phyloP scores from a whole-genome alignment of 441 rosid genomes.

The Populus tomentosa region DNA sequence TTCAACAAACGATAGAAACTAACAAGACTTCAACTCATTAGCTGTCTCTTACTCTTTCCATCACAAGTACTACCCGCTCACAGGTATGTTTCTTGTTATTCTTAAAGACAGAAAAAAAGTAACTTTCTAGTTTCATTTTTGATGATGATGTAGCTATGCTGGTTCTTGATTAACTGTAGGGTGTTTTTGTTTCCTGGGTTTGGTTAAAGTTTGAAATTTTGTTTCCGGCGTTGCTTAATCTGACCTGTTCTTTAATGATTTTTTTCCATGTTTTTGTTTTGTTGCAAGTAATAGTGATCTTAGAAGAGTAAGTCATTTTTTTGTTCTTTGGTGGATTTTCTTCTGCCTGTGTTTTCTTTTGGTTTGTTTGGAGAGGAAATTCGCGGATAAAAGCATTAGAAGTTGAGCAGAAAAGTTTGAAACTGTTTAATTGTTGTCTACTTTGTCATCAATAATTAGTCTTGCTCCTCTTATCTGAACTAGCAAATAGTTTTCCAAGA shows the following conservation, averaged over 20 bases:
- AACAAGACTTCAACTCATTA: background rate
- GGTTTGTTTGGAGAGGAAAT: background rate
- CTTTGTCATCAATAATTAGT: slow-evolving; percentile 1
- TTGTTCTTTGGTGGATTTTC: background rate
- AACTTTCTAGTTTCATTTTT: background rate
- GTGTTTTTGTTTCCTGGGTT: background rate
- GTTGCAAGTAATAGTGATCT: background rate
- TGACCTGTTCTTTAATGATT: background rate
- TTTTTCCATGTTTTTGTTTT: background rate
- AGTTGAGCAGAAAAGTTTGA: background rate
- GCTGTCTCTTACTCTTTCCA: background rate
- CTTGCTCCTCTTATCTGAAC: background rate
- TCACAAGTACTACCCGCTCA: background rate
- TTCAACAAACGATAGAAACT: background rate
- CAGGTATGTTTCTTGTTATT: background rate
- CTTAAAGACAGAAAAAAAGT: background rate
- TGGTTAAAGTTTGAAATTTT: slow-evolving; percentile 18
- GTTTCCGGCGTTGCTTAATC: slow-evolving; percentile 5
- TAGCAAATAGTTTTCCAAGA: background rate
- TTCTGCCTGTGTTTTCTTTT: background rate
- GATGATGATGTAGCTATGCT: too few relatives aligned
- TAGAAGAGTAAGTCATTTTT: slow-evolving; percentile 5
- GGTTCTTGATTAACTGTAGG: background rate
- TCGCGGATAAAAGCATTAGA: background rate
- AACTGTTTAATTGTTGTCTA: background rate